Evolutionary conservation across 371 early-diverging fungal genomes (phyloP).

Genomic region (Catenaria anguillulae): DNA sequence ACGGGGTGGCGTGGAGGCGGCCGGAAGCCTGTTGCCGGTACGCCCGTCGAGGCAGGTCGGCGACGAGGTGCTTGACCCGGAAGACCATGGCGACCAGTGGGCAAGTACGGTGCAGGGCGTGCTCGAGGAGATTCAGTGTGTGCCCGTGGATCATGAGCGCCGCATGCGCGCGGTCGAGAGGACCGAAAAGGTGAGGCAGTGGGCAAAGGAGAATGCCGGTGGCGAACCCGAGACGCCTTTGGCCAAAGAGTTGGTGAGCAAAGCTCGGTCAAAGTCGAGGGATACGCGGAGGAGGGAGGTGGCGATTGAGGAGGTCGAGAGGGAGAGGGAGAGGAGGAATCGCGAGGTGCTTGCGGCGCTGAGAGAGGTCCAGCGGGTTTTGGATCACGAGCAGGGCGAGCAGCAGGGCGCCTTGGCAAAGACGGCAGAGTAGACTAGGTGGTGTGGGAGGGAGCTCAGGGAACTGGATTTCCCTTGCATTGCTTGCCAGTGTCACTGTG

Average conservation of each 20-base stretch:
- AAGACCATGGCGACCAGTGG: background rate
- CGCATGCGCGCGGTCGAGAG: background rate
- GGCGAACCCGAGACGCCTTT: no score
- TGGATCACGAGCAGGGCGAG: no score
- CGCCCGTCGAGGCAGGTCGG: background rate
- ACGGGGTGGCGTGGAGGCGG: no score
- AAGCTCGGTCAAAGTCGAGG: background rate
- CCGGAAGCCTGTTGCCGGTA: no score
- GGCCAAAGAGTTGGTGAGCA: background rate
- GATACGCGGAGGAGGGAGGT: background rate
- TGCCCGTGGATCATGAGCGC: background rate
- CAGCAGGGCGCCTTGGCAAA: no score
- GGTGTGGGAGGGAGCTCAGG: no score
- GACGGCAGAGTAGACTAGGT: no score
- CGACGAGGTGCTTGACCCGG: background rate
- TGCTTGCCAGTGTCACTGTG: no score
- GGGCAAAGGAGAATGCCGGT: background rate
- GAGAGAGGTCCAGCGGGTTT: background rate
- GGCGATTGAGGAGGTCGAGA: background rate
- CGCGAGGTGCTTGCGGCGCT: background rate
- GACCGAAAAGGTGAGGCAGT: background rate
- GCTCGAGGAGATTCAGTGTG: background rate
- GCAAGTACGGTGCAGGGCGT: background rate
- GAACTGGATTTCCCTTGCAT: no score
- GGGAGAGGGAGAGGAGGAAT: background rate